phyloP scores from a whole-genome alignment of 1,284 basidiomycete species.

The Trichosporon ovoides region DNA sequence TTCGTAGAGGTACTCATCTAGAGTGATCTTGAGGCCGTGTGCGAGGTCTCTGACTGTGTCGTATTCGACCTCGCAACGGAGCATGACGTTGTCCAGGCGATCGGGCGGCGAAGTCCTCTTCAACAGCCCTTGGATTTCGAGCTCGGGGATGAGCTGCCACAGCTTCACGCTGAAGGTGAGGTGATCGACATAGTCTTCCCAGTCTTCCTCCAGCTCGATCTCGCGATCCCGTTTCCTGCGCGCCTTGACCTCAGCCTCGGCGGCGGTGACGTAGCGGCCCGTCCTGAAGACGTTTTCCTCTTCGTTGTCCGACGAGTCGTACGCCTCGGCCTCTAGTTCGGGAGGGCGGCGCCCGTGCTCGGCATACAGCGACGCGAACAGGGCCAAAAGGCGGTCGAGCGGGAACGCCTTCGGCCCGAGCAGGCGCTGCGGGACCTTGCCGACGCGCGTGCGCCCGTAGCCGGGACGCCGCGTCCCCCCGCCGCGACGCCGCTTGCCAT shows the following conservation, averaged over 20 bases:
- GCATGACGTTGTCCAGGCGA: slow-evolving; percentile 60
- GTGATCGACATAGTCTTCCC: slow-evolving; percentile 44
- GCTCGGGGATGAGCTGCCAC: slow-evolving; percentile 61
- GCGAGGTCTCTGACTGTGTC: slow-evolving; percentile 60
- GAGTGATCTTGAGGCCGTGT: slow-evolving; percentile 58
- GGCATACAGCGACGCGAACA: slow-evolving; percentile 73
- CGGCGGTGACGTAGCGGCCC: slow-evolving; percentile 9
- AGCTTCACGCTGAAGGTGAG: slow-evolving; percentile 38
- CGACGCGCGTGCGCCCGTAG: slow-evolving; percentile 39
- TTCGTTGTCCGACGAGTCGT: slow-evolving; percentile 34
- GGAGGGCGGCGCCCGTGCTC: slow-evolving; percentile 61
- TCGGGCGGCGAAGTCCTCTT: slow-evolving; percentile 58
- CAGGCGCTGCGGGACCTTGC: slow-evolving; percentile 61
- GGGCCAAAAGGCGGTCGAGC: slow-evolving; percentile 73
- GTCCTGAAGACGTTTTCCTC: slow-evolving; percentile 4
- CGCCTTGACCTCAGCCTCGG: slow-evolving; percentile 29
- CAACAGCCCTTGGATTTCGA: slow-evolving; percentile 63
- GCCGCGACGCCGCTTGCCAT: slow-evolving; percentile 58
- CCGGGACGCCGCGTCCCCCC: slow-evolving; percentile 49
- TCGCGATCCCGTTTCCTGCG: slow-evolving; percentile 64
- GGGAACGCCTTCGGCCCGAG: slow-evolving; percentile 76
- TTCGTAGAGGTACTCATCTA: slow-evolving; percentile 72
- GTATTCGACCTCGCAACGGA: slow-evolving; percentile 69
- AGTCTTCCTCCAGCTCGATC: slow-evolving; percentile 53
- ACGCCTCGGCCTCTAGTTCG: slow-evolving; percentile 28